Evolutionary conservation across 768 basidiomycete genomes (phyloP).

Genomic region (Scleroderma bovista): DNA sequence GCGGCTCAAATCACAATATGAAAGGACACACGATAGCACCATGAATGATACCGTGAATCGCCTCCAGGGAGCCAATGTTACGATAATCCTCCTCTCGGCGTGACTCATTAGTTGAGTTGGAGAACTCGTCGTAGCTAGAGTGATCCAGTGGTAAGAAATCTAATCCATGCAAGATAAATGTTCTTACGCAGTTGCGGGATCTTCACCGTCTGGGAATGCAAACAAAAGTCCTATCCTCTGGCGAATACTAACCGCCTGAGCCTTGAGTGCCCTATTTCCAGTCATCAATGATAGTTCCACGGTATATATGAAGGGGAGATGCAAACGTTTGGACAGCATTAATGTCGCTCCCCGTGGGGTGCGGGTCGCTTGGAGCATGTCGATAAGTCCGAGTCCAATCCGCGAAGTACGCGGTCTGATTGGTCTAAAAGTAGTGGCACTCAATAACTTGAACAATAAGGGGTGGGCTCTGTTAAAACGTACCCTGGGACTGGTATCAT

Average conservation of each 20-base stretch:
- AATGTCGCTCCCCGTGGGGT: conserved; percentile 9
- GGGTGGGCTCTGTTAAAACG: neutral
- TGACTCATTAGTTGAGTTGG: conserved; percentile 20
- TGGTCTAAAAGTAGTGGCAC: conserved; percentile 1
- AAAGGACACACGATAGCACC: conserved; percentile 10
- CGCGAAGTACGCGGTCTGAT: conserved; percentile 12
- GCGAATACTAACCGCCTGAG: conserved; percentile 8
- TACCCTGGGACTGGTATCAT: conserved; percentile 6
- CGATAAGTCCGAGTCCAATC: conserved; percentile 17
- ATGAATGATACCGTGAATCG: conserved; percentile 17
- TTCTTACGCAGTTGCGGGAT: conserved; percentile 9
- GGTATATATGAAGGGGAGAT: no score
- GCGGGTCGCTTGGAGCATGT: conserved; percentile 9
- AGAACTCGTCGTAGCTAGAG: conserved; percentile 25
- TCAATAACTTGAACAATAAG: neutral
- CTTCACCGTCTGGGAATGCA: conserved; percentile 10
- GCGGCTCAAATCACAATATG: neutral
- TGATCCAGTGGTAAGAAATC: neutral
- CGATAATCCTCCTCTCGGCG: conserved; percentile 6
- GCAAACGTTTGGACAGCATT: conserved; percentile 12
- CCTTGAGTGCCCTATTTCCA: conserved; percentile 10
- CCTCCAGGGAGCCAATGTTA: conserved; percentile 17
- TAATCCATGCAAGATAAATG: neutral
- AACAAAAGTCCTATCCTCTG: conserved; percentile 16
- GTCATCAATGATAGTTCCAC: neutral